Evolutionary conservation across 371 early-diverging fungal genomes (phyloP), one percentile per base, ranked within the genome.

Genomic region (Blakeslea trispora): DNA sequence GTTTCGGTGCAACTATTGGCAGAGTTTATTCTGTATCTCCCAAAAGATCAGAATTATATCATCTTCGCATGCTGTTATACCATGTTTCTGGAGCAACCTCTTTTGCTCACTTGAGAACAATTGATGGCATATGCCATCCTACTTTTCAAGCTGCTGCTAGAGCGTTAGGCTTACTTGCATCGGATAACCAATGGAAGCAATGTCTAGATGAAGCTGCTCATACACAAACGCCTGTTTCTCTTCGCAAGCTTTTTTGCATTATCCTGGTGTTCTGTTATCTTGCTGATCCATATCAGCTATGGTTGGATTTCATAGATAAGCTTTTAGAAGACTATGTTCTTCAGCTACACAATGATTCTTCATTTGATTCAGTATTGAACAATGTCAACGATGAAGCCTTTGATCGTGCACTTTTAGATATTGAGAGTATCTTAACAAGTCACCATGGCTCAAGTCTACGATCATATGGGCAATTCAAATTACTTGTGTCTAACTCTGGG

Each of bases 1-100:
- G 46, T 17, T 18, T 43, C 0, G 17, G n/a, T 15, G 43, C 11
- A 5, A 22, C 28, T 11, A 63, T 69, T 50, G 53, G 57, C 9
- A 46, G 63, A 11, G 35, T 69, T 1, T 61, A 67, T 46, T 53
- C 45, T 19, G 45, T 66, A n/a, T 59, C 43, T 8, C 64, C 66
- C 22, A 66, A 28, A 22, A 59, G 58, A 19, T 22, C 42, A 9
- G 66, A 71, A 50, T 57, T 49, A 13, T 66, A 23, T 41, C 54
- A 47, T 45, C 47, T 66, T 15, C 54, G 66, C 0, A 31, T 61
- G 5, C 18, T 66, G 21, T 45, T 70, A 7, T 13, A 47, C 3
- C 39, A 59, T 32, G 49, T 57, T 11, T 11, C 8, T 17, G 70
- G 63, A 0, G 41, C 51, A 3, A 63, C 32, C 4, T 44, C 51